Percentiles rank a stretch among this genome's conserved stretches.
Conservation (phyloP, 805 yeast species). For the Wickerhamiella lipophila region DNA sequence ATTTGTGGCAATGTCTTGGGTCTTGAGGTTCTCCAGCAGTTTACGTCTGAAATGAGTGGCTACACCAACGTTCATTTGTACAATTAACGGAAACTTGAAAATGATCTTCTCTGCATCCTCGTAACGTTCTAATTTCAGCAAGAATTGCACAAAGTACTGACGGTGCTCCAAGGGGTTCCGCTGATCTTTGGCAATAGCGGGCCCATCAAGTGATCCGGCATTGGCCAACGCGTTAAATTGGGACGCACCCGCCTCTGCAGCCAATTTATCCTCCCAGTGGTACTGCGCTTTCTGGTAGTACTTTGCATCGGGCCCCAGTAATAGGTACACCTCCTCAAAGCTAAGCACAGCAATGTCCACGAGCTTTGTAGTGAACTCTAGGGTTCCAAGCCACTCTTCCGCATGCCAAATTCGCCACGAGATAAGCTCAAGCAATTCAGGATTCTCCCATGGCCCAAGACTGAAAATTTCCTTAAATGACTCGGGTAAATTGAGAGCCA, state of each 20-base stretch:
- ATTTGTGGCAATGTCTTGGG: not conserved
- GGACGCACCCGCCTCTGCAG: not conserved
- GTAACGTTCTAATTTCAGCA: not conserved
- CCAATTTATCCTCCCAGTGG: conserved; percentile 1
- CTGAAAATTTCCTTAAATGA: not conserved
- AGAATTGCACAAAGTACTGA: not conserved
- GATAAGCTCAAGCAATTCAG: not conserved
- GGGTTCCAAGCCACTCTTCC: not conserved
- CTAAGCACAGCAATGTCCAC: not conserved
- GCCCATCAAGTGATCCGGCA: conserved; percentile 1
- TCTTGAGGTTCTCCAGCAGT: not conserved
- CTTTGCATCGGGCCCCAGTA: not conserved
- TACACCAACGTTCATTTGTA: not conserved
- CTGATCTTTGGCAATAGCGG: not conserved
- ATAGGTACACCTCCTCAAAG: not conserved
- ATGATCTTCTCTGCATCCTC: not conserved
- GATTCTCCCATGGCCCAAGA: not conserved
- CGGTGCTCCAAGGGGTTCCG: not conserved
- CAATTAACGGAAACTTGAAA: conserved; percentile 7
- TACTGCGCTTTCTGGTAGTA: not conserved
- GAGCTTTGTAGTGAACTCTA: not conserved
- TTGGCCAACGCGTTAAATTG: conserved; percentile 3
- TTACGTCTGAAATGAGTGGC: not conserved
- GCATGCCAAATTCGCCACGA: not conserved
- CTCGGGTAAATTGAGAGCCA: not conserved